phyloP scores from a whole-genome alignment of 2,329 filamentous ascomycete genomes.

The Penicillium digitatum region DNA sequence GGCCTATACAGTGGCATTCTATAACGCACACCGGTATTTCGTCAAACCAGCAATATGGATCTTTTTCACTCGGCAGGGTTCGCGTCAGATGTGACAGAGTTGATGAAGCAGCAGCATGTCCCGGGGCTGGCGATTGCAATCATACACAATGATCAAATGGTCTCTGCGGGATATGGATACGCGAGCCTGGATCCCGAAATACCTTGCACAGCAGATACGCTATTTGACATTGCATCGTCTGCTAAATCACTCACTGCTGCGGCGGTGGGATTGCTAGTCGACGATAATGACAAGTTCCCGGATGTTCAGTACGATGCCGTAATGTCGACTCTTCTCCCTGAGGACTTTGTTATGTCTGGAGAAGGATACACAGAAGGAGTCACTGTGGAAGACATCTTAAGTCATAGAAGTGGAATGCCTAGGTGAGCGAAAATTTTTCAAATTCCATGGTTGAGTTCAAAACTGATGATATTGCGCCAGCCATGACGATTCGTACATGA shows the following conservation, averaged over 20 bases:
- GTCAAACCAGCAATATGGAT: background rate
- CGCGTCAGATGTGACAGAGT: background rate
- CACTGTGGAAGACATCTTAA: slow-evolving; percentile 54
- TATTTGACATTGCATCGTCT: slow-evolving; percentile 25
- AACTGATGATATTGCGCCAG: slow-evolving; percentile 20
- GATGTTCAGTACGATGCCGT: background rate
- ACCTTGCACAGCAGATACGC: slow-evolving; percentile 22
- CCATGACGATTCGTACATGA: slow-evolving; percentile 33
- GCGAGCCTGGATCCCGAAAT: slow-evolving; percentile 11
- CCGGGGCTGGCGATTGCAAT: slow-evolving; percentile 13
- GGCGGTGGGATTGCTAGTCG: slow-evolving; percentile 35
- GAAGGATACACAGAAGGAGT: slow-evolving; percentile 32
- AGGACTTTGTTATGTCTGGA: slow-evolving; percentile 50
- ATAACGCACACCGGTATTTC: background rate
- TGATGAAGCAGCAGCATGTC: background rate
- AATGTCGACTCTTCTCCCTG: slow-evolving; percentile 43
- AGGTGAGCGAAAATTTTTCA: slow-evolving; percentile 31
- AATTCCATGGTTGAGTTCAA: slow-evolving; percentile 8
- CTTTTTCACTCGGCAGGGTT: background rate
- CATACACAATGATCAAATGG: slow-evolving; percentile 11
- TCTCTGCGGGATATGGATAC: slow-evolving; percentile 19
- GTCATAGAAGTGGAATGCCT: slow-evolving; percentile 52
- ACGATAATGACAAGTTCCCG: background rate
- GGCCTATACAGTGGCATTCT: background rate
- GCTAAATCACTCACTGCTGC: slow-evolving; percentile 29